Evolutionary conservation across 345 rosid species (phyloP), one percentile per base, ranked within the genome.

Genomic region (Citrus unshiu): DNA sequence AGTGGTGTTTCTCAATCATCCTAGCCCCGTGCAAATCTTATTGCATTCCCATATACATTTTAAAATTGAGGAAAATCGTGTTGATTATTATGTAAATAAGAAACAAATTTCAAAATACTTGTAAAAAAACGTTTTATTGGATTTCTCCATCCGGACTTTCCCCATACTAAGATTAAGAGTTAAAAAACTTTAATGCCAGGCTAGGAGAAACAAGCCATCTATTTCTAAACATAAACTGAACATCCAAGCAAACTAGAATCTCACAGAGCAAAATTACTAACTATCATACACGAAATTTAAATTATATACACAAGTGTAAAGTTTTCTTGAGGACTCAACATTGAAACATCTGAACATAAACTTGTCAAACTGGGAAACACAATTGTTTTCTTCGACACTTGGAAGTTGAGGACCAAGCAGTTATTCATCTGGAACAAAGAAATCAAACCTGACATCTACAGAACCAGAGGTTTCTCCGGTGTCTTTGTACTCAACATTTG

Each of bases 401-500:
- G 37, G 64, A 22, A 67, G 39, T 82, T 71, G 59, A 68, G 77
- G 81, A 62, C 75, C 61, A 35, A 40, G 70, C 12, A 73, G 68
- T 56, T 81, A 85, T 71, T 90, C 86, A 77, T 95, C 98, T 3
- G 98, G 99, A 70, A 93, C 79, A 39, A 85, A 92, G 92, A 96
- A 96, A 87, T 96, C 97, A 43, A 96, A 96, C 81, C 84, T 90
- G 67, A 94, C 97, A 84, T 96, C 99, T 1, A 93, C 98, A 24
- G 95, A 89, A 68, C 97, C 97, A 68, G 96, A 89, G n/a, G 29
- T 57, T 56, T 90, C 97, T 58, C 89, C 92, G 0, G 82, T 89
- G 81, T 93, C 98, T 83, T 86, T 91, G 86, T 93, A 93, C 56
- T 94, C 93, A 2, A 93, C 84, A 78, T 96, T 93, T 8, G 93